Evolutionary conservation across 805 yeast genomes (phyloP).

Genomic region (Metschnikowia cerradonensis): DNA sequence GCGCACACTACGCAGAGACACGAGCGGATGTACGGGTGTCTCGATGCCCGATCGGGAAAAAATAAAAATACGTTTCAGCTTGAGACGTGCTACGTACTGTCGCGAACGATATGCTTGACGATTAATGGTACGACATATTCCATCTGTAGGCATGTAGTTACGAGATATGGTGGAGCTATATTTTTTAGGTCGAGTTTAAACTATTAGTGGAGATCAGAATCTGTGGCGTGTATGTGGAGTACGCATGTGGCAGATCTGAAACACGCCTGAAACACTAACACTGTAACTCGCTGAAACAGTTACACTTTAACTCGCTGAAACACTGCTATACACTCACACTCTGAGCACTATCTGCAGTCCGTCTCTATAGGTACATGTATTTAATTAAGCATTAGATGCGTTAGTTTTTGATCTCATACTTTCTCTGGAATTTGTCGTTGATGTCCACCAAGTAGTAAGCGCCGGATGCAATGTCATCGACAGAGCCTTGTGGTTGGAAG

Average conservation of each 20-base stretch:
- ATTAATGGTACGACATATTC: not conserved
- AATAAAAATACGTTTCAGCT: constrained; percentile 10
- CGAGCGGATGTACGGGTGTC: constrained; percentile 9
- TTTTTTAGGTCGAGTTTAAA: no score
- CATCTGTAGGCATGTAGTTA: not conserved
- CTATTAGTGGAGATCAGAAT: no score
- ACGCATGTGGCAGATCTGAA: not conserved
- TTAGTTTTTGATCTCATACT: constrained; percentile 56
- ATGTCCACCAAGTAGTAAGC: constrained; percentile 78
- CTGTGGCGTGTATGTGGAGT: no score
- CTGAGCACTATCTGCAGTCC: not conserved
- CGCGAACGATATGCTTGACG: not conserved
- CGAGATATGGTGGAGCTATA: not conserved
- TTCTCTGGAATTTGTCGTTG: constrained; percentile 87
- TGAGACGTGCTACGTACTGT: not conserved
- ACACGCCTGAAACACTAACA: not conserved
- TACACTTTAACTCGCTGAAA: not conserved
- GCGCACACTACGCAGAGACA: constrained; percentile 13
- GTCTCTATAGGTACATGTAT: not conserved
- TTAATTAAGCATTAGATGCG: not conserved
- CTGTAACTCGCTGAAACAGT: not conserved
- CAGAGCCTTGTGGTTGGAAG: constrained; percentile 74
- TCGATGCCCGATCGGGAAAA: constrained; percentile 13
- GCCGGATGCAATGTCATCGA: constrained; percentile 68
- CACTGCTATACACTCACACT: not conserved